phyloP scores from a whole-genome alignment of 352 stramenopile genomes.

The Phytophthora chlamydospora region DNA sequence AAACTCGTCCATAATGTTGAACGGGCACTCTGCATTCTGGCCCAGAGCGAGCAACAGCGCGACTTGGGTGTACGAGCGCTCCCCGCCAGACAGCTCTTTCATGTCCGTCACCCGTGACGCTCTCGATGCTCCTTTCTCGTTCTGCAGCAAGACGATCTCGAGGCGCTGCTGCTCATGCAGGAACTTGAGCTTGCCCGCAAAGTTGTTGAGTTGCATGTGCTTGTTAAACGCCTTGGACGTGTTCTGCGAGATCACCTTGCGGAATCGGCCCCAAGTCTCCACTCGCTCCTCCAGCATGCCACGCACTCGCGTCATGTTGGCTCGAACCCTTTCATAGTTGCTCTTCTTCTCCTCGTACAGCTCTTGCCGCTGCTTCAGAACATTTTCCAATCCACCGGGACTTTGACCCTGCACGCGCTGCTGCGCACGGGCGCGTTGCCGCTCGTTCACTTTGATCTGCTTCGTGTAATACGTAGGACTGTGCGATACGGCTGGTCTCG shows the following conservation, averaged over 20 bases:
- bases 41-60: constrained; percentile 95
- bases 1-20: constrained; percentile 99
- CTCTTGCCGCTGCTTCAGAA: no score
- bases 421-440: no score
- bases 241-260: constrained; percentile 59
- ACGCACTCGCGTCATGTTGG: constrained; percentile 49
- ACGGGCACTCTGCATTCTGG: constrained; percentile 91
- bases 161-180: constrained; percentile 75
- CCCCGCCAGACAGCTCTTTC: constrained; percentile 97
- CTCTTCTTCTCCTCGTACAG: constrained; percentile 40
- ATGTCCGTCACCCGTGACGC: constrained; percentile 94
- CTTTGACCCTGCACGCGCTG: no score
- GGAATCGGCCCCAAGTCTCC: constrained; percentile 55
- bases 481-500: no score
- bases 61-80: constrained; percentile 97
- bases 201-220: constrained; percentile 85
- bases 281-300: constrained; percentile 65
- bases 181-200: constrained; percentile 87
- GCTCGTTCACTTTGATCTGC: no score
- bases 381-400: no score
- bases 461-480: no score
- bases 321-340: constrained; percentile 45
- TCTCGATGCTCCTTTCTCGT: constrained; percentile 70
- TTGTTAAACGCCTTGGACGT: constrained; percentile 77
- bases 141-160: constrained; percentile 83